Conservation (phyloP, 148 eudicot genomes). For the Rhododendron vialii region DNA sequence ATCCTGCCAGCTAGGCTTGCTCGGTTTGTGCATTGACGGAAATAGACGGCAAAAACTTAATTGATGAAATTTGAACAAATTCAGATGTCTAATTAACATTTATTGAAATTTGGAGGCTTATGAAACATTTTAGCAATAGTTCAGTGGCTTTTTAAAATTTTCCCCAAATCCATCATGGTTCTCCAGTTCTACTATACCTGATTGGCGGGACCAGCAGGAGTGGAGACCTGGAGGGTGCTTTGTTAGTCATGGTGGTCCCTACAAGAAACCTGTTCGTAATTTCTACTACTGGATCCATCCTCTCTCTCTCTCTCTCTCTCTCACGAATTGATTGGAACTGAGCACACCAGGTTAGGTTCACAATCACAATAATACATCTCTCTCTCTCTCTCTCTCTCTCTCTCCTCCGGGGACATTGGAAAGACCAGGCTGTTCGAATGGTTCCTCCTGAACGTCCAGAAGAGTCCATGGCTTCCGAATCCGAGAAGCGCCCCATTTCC, state of each 20-base stretch:
- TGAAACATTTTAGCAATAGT: too few relatives aligned
- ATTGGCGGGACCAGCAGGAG: neutral
- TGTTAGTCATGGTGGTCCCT: neutral
- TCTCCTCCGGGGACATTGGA: neutral
- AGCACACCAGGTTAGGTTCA: neutral
- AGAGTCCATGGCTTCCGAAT: neutral
- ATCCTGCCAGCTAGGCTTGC: too few relatives aligned
- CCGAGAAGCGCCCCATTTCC: neutral
- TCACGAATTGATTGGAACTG: neutral
- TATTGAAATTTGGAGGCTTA: too few relatives aligned
- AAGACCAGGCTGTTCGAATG: neutral
- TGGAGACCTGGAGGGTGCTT: neutral
- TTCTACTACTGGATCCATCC: neutral
- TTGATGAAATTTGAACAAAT: too few relatives aligned
- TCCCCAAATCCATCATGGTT: too few relatives aligned
- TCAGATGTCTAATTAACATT: too few relatives aligned
- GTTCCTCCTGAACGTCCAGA: neutral
- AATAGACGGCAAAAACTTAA: too few relatives aligned
- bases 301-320: neutral
- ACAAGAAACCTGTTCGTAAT: neutral
- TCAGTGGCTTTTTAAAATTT: too few relatives aligned
- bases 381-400: neutral
- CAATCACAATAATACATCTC: neutral
- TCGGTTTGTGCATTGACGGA: too few relatives aligned
- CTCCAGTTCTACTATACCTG: too few relatives aligned